These are phyloP conservation scores for Fusarium neocosmosporiellum DNA, from an alignment of 2,329 filamentous ascomycete genomes.

Conservation along the genomic window DNA sequence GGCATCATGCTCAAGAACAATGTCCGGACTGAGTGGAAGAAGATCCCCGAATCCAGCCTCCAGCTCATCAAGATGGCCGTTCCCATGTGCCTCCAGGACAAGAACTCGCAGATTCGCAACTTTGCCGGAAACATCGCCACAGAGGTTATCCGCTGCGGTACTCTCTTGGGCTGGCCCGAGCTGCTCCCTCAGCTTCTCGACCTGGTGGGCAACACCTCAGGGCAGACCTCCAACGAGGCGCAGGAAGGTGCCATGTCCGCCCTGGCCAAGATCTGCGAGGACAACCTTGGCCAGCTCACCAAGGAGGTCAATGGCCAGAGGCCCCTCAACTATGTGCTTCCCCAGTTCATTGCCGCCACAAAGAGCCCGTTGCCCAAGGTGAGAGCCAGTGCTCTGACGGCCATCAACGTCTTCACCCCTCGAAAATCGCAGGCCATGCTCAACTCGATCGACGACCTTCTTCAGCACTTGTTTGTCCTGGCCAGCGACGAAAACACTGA, in stretches of 20 bases:
- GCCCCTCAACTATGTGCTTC: conserved; percentile 88
- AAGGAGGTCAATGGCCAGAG: conserved; percentile 89
- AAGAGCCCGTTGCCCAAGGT: conserved; percentile 81
- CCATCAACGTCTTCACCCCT: conserved; percentile 92
- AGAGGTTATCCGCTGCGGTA: conserved; percentile 86
- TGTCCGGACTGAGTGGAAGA: conserved; percentile 78
- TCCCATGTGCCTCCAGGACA: conserved; percentile 83
- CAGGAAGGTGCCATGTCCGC: conserved; percentile 96
- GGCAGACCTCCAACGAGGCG: conserved; percentile 74
- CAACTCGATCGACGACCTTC: conserved; percentile 81
- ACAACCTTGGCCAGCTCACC: conserved; percentile 88
- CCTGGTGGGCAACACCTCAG: conserved; percentile 78
- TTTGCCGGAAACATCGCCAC: conserved; percentile 95
- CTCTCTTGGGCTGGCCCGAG: conserved; percentile 91
- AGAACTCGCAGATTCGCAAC: conserved; percentile 83
- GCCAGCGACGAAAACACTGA: conserved; percentile 81
- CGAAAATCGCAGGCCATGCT: conserved; percentile 86
- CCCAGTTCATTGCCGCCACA: conserved; percentile 89
- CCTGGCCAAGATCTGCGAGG: conserved; percentile 95
- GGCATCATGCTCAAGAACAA: conserved; percentile 98
- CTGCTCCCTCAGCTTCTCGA: conserved; percentile 84
- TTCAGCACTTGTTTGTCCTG: conserved; percentile 85
- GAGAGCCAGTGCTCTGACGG: conserved; percentile 80
- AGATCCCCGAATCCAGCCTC: conserved; percentile 79
- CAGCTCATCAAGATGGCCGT: conserved; percentile 83